A percentile compares a stretch with the other conserved stretches of the same genome.
Conservation (phyloP, 2,329 filamentous ascomycete species). For the Amphichorda felina region DNA sequence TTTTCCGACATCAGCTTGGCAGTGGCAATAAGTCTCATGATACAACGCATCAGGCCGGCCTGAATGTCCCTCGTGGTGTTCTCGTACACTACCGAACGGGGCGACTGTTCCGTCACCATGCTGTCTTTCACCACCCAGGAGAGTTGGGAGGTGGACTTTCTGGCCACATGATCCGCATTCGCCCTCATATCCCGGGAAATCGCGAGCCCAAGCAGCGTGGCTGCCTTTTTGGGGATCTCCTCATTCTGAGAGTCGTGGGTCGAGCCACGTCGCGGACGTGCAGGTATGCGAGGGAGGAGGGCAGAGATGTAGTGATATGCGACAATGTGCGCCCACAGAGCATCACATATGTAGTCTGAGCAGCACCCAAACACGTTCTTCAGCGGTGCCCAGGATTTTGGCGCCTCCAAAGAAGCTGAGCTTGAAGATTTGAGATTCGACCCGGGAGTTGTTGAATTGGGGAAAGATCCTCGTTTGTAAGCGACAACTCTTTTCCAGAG, state of each 20-base stretch:
- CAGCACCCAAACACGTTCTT: slow-evolving; percentile 39
- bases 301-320: slow-evolving; percentile 44
- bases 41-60: slow-evolving; percentile 35
- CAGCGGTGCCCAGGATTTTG: slow-evolving; percentile 30
- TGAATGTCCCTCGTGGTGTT: slow-evolving; percentile 31
- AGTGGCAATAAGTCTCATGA: slow-evolving; percentile 36
- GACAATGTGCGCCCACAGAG: slow-evolving; percentile 45
- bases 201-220: slow-evolving; percentile 35
- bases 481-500: slow-evolving; percentile 24
- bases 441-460: no score
- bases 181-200: slow-evolving; percentile 5
- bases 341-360: slow-evolving; percentile 43
- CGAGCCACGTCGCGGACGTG: neutral
- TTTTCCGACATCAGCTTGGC: slow-evolving; percentile 24
- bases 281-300: slow-evolving; percentile 12
- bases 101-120: slow-evolving; percentile 7
- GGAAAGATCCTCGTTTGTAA: slow-evolving; percentile 12
- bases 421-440: slow-evolving; percentile 6
- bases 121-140: slow-evolving; percentile 15
- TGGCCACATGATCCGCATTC: slow-evolving; percentile 9
- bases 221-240: slow-evolving; percentile 37
- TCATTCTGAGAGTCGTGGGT: slow-evolving; percentile 1
- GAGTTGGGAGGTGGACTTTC: slow-evolving; percentile 13
- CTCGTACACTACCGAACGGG: slow-evolving; percentile 14
- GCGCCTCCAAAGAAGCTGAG: slow-evolving; percentile 5